A percentile compares a stretch with the other conserved stretches of the same genome.
Conservation (phyloP, 148 eudicot genomes). For the Oxyria digyna region DNA sequence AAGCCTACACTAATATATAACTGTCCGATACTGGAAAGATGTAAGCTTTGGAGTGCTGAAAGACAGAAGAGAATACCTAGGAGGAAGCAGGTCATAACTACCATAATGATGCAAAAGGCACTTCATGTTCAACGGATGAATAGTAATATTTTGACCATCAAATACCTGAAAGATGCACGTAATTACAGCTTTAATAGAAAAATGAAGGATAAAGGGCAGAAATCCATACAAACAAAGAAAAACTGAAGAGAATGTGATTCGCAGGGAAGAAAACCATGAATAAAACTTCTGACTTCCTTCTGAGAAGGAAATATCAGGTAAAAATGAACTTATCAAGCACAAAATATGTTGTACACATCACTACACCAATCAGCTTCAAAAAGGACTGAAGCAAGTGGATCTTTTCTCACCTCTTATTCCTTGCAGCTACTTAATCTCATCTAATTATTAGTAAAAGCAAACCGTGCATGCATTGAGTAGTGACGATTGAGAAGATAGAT, state of each 20-base stretch:
- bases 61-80: slow-evolving; percentile 43
- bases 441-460: neutral
- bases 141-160: slow-evolving; percentile 88
- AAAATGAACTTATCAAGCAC: neutral
- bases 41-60: neutral
- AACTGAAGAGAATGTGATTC: neutral
- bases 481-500: neutral
- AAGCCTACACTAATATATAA: neutral
- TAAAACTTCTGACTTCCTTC: neutral
- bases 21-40: neutral
- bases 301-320: neutral
- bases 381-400: neutral
- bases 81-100: slow-evolving; percentile 64
- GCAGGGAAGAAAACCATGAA: neutral
- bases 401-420: neutral
- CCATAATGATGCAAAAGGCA: slow-evolving; percentile 93
- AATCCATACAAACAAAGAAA: neutral
- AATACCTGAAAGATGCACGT: slow-evolving; percentile 43
- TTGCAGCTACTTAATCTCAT: neutral
- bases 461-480: neutral
- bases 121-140: slow-evolving; percentile 89
- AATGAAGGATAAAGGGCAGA: neutral
- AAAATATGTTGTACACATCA: neutral
- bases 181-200: slow-evolving; percentile 7
- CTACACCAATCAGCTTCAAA: neutral